Evolutionary conservation across 768 basidiomycete species (phyloP).

Genomic region (Podaxis sp.): DNA sequence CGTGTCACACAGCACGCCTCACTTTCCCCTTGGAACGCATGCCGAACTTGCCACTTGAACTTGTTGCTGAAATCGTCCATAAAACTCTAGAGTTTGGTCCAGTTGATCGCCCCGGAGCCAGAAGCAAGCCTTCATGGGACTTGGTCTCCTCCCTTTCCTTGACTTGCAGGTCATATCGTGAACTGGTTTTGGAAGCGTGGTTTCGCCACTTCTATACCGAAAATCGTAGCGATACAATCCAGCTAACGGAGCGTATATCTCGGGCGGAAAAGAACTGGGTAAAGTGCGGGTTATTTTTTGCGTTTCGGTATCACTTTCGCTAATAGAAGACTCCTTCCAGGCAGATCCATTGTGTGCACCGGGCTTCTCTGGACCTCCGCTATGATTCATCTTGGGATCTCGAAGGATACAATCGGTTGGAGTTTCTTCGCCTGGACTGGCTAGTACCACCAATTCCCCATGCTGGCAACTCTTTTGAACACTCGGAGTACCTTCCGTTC

Average conservation of each 20-base stretch:
- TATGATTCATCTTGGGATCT: not conserved
- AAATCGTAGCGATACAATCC: not conserved
- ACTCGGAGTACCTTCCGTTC: not conserved
- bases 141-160: constrained; percentile 1
- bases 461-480: not conserved
- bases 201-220: constrained; percentile 7
- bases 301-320: not conserved
- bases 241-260: not conserved
- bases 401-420: not conserved
- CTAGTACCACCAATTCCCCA: not conserved
- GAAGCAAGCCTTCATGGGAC: constrained; percentile 6
- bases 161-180: constrained; percentile 10
- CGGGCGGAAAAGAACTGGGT: not conserved
- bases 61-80: constrained; percentile 32
- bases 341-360: constrained; percentile 3
- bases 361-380: not conserved
- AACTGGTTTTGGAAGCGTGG: constrained; percentile 13
- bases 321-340: not conserved
- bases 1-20: too few species aligned
- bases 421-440: constrained; percentile 3
- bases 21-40: not conserved
- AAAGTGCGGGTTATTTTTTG: not conserved
- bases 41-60: constrained; percentile 30
- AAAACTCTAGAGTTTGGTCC: constrained; percentile 18
- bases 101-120: not conserved